Base-by-base conservation (phyloP, 2,329 filamentous ascomycete genomes). In the Aspergillus ochraceus region DNA sequence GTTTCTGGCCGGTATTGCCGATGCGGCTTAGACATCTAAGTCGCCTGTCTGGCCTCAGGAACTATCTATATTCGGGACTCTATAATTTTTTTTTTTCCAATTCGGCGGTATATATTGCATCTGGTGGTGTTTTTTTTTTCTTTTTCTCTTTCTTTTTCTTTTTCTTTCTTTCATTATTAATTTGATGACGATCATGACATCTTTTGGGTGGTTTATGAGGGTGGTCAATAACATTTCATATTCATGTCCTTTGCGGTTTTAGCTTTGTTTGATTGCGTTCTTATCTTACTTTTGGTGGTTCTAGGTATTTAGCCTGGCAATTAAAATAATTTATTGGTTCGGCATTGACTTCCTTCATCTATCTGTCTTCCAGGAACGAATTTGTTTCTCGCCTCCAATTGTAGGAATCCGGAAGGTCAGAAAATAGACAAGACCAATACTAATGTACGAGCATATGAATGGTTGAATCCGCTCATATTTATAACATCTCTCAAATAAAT, bases 1-100 rank as follows among this genome's bases (percentile, higher is more conserved):
- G 74, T 93, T 99, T 77, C 89, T 97, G 77, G 79, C 84, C 49
- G 95, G 94, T 0, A 72, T 98, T 69, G 88, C 89, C 56, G 84
- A 86, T 66, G 81, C 74, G 36, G 51, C 72, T 71, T 68, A 73
- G 74, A 59, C 26, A 42, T 22, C 26, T 10, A 53, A n/a, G 30
- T 12, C 30, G 30, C 14, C 17, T 42, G 36, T 5, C 26, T 29
- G 8, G 8, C 26, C 5, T 42, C 36, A n/a, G 8, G 20, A 36
- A 29, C 32, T 20, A 24, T 46, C 12, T 30, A 49, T 59, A 3
- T 64, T 69, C 58, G 36, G 36, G 36, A n/a, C 36, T n/a, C 17
- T 2, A 5, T 52, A 11, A 32, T 36, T 36, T 12, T 36, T 14
- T 14, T 26, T 12, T 17, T 55, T 11, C 46, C 14, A 8, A 32